Evolutionary conservation across 2,329 filamentous ascomycete species (phyloP).

Genomic region (Clarireedia paspali): DNA sequence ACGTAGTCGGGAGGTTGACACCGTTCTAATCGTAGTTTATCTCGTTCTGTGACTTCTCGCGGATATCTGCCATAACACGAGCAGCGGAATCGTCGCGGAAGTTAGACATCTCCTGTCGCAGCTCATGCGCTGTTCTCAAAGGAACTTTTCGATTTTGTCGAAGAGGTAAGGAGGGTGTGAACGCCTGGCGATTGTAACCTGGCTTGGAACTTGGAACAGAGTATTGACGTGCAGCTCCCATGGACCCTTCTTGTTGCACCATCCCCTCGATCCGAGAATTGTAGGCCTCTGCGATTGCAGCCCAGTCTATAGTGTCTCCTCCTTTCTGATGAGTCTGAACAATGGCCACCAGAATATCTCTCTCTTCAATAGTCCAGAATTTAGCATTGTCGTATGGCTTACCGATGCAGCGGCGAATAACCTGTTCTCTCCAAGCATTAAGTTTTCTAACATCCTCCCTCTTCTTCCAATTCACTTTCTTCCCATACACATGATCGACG

Average conservation of each 20-base stretch:
- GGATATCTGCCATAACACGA: background rate
- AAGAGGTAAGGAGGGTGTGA: background rate
- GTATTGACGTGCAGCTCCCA: conserved; percentile 4
- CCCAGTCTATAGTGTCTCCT: background rate
- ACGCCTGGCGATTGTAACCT: background rate
- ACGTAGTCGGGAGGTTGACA: too few species aligned
- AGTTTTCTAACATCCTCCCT: background rate
- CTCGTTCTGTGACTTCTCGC: background rate
- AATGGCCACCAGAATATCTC: background rate
- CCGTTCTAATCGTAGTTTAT: background rate
- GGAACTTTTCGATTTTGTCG: background rate
- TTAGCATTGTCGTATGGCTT: background rate
- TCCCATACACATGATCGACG: background rate
- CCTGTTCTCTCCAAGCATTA: background rate
- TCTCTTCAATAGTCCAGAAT: background rate
- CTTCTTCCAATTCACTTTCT: background rate
- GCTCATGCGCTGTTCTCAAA: background rate
- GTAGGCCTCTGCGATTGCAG: background rate
- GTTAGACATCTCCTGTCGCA: background rate
- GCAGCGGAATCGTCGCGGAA: background rate
- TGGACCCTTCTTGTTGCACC: background rate
- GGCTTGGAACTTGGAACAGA: background rate
- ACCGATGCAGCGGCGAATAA: background rate
- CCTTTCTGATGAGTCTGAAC: background rate
- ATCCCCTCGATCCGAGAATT: background rate